Evolutionary conservation across 345 rosid genomes (phyloP).

Genomic region (Fremontodendron californicum): DNA sequence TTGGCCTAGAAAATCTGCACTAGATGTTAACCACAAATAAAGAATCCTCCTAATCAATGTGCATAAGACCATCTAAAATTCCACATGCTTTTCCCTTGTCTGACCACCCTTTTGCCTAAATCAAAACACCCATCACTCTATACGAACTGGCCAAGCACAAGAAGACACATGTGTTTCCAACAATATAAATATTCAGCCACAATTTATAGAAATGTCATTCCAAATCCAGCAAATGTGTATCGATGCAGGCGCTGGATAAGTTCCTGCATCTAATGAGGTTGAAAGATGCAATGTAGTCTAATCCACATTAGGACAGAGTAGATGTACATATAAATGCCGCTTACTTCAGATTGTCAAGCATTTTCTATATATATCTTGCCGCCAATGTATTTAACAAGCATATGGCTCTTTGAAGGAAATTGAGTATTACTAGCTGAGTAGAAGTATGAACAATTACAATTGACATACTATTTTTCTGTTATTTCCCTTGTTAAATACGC

Average conservation of each 20-base stretch:
- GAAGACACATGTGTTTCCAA: not conserved
- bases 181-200: not conserved
- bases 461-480: not conserved
- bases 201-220: not conserved
- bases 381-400: not conserved
- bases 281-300: not conserved
- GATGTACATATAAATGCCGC: too few relatives aligned
- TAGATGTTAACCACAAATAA: not conserved
- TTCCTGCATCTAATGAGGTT: not conserved
- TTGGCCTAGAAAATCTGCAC: not conserved
- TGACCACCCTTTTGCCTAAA: too few relatives aligned
- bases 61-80: not conserved
- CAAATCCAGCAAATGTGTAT: not conserved
- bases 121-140: not conserved
- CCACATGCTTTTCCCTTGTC: not conserved
- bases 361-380: not conserved
- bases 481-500: not conserved
- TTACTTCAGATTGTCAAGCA: not conserved
- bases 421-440: not conserved
- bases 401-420: not conserved
- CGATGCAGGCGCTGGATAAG: not conserved
- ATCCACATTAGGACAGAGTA: not conserved
- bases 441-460: slow-evolving; percentile 1
- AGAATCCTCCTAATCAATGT: not conserved
- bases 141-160: not conserved